These are phyloP conservation scores for Acidiella bohemica DNA, from an alignment of 495 filamentous ascomycete genomes.

Conservation along the genomic window DNA sequence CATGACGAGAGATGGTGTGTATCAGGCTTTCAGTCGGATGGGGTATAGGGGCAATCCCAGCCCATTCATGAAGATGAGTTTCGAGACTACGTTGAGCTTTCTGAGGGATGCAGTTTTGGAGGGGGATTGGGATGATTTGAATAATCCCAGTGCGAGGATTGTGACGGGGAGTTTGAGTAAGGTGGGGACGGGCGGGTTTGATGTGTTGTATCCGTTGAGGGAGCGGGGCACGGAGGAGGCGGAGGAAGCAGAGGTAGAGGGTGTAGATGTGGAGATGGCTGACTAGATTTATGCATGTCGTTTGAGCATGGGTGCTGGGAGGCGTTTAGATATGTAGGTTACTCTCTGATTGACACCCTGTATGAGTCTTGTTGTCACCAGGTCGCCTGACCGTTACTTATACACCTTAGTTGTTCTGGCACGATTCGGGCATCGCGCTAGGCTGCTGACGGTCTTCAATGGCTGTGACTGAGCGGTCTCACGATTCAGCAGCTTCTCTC, in stretches of 20 bases:
- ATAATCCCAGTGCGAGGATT: constrained; percentile 73
- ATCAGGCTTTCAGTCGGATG: constrained; percentile 80
- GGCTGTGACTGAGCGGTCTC: no score
- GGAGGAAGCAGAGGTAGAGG: not conserved
- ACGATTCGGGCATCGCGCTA: no score
- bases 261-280: constrained; percentile 10
- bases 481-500: no score
- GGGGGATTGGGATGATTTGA: constrained; percentile 77
- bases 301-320: no score
- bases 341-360: no score
- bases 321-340: no score
- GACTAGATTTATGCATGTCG: not conserved
- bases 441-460: no score
- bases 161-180: constrained; percentile 69
- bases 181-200: constrained; percentile 84
- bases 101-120: constrained; percentile 83
- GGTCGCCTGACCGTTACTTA: no score
- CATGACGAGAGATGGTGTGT: constrained; percentile 84
- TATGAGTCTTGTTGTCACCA: no score
- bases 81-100: constrained; percentile 91
- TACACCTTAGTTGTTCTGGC: no score
- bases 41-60: constrained; percentile 70
- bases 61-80: constrained; percentile 95
- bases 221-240: not conserved
- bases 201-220: constrained; percentile 43